phyloP scores from a whole-genome alignment of 2,329 filamentous ascomycete species.

The Tolypocladium amazonense region DNA sequence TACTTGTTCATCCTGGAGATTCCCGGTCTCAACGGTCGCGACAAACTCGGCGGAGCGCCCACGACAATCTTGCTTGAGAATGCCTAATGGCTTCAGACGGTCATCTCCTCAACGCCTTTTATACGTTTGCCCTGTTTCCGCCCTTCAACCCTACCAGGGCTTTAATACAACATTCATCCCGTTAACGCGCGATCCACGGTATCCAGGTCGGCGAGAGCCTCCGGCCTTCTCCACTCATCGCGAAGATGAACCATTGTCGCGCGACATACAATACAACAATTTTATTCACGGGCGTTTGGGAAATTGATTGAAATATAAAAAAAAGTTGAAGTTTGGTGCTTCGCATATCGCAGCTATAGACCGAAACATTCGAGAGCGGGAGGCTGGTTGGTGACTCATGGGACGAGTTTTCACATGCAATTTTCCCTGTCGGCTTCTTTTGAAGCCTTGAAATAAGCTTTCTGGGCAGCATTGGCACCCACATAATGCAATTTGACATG shows the following conservation, averaged over 20 bases:
- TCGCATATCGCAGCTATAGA: background rate
- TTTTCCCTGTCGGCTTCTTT: background rate
- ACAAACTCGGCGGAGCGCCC: slow-evolving; percentile 71
- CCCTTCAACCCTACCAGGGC: background rate
- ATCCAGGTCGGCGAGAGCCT: background rate
- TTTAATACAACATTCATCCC: background rate
- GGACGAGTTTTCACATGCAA: background rate
- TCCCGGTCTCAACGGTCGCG: slow-evolving; percentile 81
- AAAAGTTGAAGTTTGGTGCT: background rate
- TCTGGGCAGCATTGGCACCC: background rate
- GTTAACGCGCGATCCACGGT: background rate
- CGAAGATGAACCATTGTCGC: background rate
- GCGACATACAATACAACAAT: background rate
- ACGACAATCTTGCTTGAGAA: slow-evolving; percentile 71
- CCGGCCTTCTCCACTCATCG: background rate
- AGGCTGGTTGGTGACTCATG: background rate
- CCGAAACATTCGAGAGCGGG: background rate
- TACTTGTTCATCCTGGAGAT: slow-evolving; percentile 96
- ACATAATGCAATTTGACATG: background rate
- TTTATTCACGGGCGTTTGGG: background rate
- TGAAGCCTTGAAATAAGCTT: background rate
- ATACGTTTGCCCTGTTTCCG: background rate
- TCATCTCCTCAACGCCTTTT: background rate
- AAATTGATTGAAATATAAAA: background rate
- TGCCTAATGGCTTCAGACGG: slow-evolving; percentile 16